Conservation (phyloP, 768 basidiomycete genomes). For the Lactifluus rugatus region DNA sequence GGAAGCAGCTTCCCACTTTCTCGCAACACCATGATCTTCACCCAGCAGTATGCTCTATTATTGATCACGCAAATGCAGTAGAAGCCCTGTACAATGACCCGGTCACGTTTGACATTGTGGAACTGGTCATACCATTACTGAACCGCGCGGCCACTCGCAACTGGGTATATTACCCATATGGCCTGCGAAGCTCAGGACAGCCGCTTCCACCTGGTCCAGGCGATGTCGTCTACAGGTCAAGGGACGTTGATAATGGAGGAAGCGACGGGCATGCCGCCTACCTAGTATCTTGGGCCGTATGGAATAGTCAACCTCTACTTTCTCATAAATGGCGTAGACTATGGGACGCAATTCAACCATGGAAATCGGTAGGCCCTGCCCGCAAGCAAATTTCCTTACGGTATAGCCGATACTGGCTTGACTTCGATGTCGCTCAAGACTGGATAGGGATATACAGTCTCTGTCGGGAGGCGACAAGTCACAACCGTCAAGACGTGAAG, state of each 20-base stretch:
- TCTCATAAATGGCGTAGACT: background rate
- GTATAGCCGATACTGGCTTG: constrained; percentile 6
- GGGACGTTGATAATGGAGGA: background rate
- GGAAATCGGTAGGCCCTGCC: background rate
- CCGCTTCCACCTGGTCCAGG: background rate
- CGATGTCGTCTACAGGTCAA: background rate
- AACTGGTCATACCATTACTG: background rate
- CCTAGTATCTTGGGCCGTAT: background rate
- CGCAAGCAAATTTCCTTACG: background rate
- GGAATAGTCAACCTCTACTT: background rate
- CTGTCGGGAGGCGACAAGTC: background rate
- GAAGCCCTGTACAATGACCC: background rate
- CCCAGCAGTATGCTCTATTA: background rate
- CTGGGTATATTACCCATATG: background rate
- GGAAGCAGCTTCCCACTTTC: background rate
- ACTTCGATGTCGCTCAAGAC: background rate
- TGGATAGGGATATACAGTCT: background rate
- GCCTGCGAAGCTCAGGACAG: background rate
- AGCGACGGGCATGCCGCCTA: background rate
- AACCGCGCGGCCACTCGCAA: constrained; percentile 3
- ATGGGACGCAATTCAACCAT: background rate
- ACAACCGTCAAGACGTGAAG: background rate
- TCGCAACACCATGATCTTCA: constrained; percentile 7
- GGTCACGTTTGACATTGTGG: background rate
- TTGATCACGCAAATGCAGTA: background rate